phyloP scores from a whole-genome alignment of 192 early-diverging fungal species.

The Pilaira anomala region DNA sequence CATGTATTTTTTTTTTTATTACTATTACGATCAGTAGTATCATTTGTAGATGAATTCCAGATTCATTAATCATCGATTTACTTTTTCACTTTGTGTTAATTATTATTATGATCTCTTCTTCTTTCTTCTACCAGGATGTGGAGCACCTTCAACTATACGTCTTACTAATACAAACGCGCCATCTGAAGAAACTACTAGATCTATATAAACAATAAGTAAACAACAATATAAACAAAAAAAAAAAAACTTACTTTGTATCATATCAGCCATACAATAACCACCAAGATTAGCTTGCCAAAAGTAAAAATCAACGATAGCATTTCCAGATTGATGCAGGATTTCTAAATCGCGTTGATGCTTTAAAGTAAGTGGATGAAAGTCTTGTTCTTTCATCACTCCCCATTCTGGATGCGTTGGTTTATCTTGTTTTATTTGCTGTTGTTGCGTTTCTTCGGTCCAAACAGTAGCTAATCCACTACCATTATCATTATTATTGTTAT shows the following conservation, averaged over 20 bases:
- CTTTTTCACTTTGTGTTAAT: too few relatives aligned
- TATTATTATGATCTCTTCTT: too few relatives aligned
- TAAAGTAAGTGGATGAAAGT: constrained; percentile 34
- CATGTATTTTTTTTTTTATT: neutral
- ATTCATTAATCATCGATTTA: too few relatives aligned
- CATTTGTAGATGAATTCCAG: too few relatives aligned
- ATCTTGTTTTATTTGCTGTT: neutral
- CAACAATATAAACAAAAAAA: too few relatives aligned
- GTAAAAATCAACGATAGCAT: constrained; percentile 27
- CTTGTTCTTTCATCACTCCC: constrained; percentile 38
- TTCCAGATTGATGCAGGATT: constrained; percentile 32
- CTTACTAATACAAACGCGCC: constrained; percentile 25
- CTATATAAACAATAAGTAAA: too few relatives aligned
- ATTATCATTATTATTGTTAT: too few relatives aligned
- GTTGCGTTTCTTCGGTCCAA: neutral
- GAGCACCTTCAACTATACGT: constrained; percentile 34
- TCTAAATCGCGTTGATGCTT: constrained; percentile 40
- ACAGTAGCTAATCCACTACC: neutral
- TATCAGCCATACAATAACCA: constrained; percentile 39
- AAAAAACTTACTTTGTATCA: constrained; percentile 29
- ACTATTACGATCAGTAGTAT: too few relatives aligned
- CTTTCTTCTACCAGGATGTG: constrained; percentile 34
- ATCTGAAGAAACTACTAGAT: constrained; percentile 30
- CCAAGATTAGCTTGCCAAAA: constrained; percentile 39
- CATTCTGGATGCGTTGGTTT: constrained; percentile 32